phyloP scores from a whole-genome alignment of 2,329 filamentous ascomycete genomes.

The Neofusicoccum cordaticola region DNA sequence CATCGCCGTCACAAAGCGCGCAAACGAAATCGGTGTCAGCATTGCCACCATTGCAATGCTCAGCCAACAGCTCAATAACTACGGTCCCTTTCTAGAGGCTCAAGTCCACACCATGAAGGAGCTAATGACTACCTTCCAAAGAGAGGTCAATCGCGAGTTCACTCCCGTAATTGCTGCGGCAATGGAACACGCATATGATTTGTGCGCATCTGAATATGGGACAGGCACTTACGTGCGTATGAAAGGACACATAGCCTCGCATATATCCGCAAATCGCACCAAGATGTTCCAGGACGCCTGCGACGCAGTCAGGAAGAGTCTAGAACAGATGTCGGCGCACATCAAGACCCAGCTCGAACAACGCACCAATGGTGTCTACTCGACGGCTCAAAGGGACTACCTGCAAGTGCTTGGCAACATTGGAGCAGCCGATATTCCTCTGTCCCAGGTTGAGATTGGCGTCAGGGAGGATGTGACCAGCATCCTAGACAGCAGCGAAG shows the following conservation, averaged over 20 bases:
- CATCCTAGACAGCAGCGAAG: neutral
- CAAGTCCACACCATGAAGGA: slow-evolving; percentile 32
- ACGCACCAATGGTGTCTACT: slow-evolving; percentile 44
- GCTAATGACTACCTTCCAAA: slow-evolving; percentile 46
- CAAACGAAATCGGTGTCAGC: slow-evolving; percentile 37
- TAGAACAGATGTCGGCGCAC: slow-evolving; percentile 44
- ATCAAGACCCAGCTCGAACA: slow-evolving; percentile 45
- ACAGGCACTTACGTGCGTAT: slow-evolving; percentile 51
- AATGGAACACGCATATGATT: slow-evolving; percentile 49
- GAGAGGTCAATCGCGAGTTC: slow-evolving; percentile 55
- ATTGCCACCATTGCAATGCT: slow-evolving; percentile 42
- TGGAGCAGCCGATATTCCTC: neutral
- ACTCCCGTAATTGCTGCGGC: slow-evolving; percentile 45
- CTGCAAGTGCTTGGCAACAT: slow-evolving; percentile 32
- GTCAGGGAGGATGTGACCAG: neutral
- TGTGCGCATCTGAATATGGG: slow-evolving; percentile 46
- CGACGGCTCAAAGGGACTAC: slow-evolving; percentile 38
- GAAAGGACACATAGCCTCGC: slow-evolving; percentile 48
- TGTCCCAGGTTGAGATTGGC: neutral
- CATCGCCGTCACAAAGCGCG: slow-evolving; percentile 39
- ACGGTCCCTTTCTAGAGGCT: slow-evolving; percentile 42
- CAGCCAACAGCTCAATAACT: slow-evolving; percentile 41
- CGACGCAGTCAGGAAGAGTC: slow-evolving; percentile 38
- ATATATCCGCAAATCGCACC: slow-evolving; percentile 42
- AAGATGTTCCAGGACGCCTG: slow-evolving; percentile 52